A percentile compares a stretch with the other conserved stretches of the same genome.
Evolutionary conservation across 2,329 filamentous ascomycete genomes (phyloP).

Genomic region (Blumeria graminis): DNA sequence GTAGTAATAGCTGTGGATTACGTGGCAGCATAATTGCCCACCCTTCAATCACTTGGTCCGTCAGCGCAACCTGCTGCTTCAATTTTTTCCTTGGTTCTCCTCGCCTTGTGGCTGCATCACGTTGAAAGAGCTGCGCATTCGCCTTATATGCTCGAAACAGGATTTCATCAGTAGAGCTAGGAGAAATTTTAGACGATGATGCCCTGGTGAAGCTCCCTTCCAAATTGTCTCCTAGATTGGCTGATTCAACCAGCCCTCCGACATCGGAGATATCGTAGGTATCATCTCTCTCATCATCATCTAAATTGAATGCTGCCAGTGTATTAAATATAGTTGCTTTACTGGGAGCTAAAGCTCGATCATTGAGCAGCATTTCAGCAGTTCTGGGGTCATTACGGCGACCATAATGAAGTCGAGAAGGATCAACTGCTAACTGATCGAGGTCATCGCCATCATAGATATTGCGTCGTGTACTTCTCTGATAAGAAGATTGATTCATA

Average conservation of each 20-base stretch:
- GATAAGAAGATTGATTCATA: slow-evolving; percentile 28
- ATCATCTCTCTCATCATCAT: slow-evolving; percentile 91
- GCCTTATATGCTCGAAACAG: slow-evolving; percentile 51
- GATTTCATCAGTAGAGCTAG: slow-evolving; percentile 37
- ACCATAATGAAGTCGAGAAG: slow-evolving; percentile 53
- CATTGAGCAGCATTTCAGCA: slow-evolving; percentile 47
- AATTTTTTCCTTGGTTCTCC: slow-evolving; percentile 36
- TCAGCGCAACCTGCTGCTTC: slow-evolving; percentile 61
- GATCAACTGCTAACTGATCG: slow-evolving; percentile 41
- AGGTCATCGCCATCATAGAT: slow-evolving; percentile 63
- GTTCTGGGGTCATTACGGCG: slow-evolving; percentile 38
- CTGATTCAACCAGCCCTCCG: slow-evolving; percentile 59
- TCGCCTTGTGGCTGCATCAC: slow-evolving; percentile 46
- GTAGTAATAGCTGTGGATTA: slow-evolving; percentile 41
- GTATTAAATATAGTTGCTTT: slow-evolving; percentile 79
- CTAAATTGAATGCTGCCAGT: slow-evolving; percentile 68
- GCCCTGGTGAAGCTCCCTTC: slow-evolving; percentile 17
- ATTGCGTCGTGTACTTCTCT: slow-evolving; percentile 38
- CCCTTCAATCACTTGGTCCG: slow-evolving; percentile 80
- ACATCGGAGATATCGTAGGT: slow-evolving; percentile 88
- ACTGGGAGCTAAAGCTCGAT: slow-evolving; percentile 38
- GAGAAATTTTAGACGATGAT: slow-evolving; percentile 14
- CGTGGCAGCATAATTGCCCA: slow-evolving; percentile 73
- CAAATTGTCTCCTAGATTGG: slow-evolving; percentile 22
- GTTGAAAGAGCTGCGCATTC: slow-evolving; percentile 39